These are phyloP conservation scores for Juglanconis oblonga DNA, from an alignment of 2,329 filamentous ascomycete genomes.

Conservation along the genomic window DNA sequence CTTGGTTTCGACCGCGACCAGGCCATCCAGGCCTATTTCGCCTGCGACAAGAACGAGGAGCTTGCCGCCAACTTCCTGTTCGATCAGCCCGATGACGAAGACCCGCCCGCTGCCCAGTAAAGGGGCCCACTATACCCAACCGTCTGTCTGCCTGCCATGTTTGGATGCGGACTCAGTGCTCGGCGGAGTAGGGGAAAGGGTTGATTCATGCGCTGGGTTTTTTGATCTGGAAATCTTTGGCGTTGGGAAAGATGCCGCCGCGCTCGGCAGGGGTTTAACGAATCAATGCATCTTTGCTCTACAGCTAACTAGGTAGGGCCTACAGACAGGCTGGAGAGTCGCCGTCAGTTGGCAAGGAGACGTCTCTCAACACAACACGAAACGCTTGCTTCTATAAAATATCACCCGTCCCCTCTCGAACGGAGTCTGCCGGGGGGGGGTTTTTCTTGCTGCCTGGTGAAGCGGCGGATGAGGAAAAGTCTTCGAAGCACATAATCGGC, in stretches of 20 bases:
- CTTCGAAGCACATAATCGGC: too few relatives aligned
- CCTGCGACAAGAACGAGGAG: slow-evolving; percentile 99
- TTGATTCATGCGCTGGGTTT: not conserved
- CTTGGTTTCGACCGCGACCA: slow-evolving; percentile 91
- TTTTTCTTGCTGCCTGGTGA: too few relatives aligned
- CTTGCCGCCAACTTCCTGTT: slow-evolving; percentile 97
- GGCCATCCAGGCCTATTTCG: slow-evolving; percentile 97
- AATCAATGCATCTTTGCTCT: slow-evolving; percentile 1
- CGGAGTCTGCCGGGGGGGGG: too few relatives aligned
- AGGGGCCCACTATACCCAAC: slow-evolving; percentile 8
- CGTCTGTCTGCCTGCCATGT: not conserved
- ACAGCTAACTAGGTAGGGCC: not conserved
- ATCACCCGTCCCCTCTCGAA: too few relatives aligned
- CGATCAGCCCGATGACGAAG: slow-evolving; percentile 88
- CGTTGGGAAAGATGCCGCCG: slow-evolving; percentile 4
- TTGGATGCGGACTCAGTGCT: not conserved
- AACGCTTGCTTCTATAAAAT: not conserved
- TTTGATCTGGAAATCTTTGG: not conserved
- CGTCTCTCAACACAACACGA: not conserved
- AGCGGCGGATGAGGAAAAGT: too few relatives aligned
- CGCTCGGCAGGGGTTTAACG: not conserved
- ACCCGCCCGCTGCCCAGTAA: slow-evolving; percentile 45
- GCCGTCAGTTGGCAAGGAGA: not conserved
- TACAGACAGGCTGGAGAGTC: not conserved
- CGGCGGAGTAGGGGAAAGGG: not conserved